These are phyloP conservation scores for Lagerstroemia speciosa DNA, from an alignment of 345 rosid species.

Conservation along the genomic window DNA sequence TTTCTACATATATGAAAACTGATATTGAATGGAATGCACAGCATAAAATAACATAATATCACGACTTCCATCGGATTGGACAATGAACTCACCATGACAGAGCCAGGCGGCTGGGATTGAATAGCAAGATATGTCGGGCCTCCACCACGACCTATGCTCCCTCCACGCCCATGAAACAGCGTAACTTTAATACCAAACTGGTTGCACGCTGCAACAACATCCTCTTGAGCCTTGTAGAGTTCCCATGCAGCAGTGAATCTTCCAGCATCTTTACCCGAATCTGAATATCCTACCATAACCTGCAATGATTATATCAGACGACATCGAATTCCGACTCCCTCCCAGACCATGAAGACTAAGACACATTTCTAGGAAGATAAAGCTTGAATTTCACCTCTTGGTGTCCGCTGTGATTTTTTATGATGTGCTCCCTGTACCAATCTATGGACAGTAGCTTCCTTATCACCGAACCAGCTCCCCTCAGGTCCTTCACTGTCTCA, in stretches of 20 bases:
- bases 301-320: conserved; percentile 14
- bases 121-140: conserved; percentile 96
- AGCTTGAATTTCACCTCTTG: conserved; percentile 52
- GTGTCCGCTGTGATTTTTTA: conserved; percentile 76
- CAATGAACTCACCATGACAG: conserved; percentile 68
- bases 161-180: conserved; percentile 98
- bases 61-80: background rate
- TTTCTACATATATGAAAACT: background rate
- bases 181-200: conserved; percentile 84
- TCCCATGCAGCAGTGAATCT: conserved; percentile 99
- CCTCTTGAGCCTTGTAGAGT: conserved; percentile 96
- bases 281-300: conserved; percentile 99
- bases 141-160: conserved; percentile 97
- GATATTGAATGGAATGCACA: background rate
- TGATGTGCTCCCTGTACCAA: conserved; percentile 79
- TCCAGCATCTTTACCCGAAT: conserved; percentile 97
- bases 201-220: conserved; percentile 91
- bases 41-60: background rate
- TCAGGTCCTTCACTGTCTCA: conserved; percentile 83
- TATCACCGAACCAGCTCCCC: conserved; percentile 85
- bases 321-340: background rate
- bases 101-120: conserved; percentile 98
- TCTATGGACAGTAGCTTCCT: conserved; percentile 79
- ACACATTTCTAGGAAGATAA: background rate
- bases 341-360: background rate